These are phyloP conservation scores for Mycena venus DNA, from an alignment of 768 basidiomycete genomes.

Conservation along the genomic window DNA sequence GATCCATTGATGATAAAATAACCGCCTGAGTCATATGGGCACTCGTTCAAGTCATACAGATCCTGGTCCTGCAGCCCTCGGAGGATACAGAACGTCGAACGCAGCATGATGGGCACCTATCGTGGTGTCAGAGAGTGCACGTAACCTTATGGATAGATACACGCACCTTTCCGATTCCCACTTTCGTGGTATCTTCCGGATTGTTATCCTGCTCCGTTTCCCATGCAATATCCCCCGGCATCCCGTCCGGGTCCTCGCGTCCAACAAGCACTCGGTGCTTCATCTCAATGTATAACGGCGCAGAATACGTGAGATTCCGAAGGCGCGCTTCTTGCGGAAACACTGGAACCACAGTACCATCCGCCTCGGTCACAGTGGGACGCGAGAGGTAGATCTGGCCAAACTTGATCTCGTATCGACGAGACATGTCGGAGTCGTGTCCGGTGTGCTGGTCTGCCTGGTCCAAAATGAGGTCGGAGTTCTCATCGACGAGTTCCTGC, in stretches of 20 bases:
- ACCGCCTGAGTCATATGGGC: constrained; percentile 98
- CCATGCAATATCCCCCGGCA: constrained; percentile 86
- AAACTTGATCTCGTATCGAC: constrained; percentile 97
- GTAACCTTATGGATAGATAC: neutral
- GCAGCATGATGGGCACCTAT: constrained; percentile 97
- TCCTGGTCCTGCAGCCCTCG: constrained; percentile 83
- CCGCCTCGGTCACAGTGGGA: constrained; percentile 94
- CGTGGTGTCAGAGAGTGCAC: constrained; percentile 8
- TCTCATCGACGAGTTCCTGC: constrained; percentile 99
- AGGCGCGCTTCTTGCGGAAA: constrained; percentile 98
- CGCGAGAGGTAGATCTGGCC: constrained; percentile 97
- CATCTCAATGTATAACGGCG: constrained; percentile 96
- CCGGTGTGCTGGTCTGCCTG: constrained; percentile 98
- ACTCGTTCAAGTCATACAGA: constrained; percentile 94
- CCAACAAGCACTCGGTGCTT: constrained; percentile 86
- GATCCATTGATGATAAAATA: constrained; percentile 99
- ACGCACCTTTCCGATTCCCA: constrained; percentile 94
- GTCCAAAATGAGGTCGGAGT: constrained; percentile 94
- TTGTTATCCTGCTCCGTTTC: constrained; percentile 77
- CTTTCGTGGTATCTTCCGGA: constrained; percentile 80
- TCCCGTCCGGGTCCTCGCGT: constrained; percentile 83
- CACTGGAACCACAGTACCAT: constrained; percentile 93
- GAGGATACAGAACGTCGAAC: constrained; percentile 95
- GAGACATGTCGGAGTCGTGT: constrained; percentile 80
- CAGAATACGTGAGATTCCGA: constrained; percentile 95